Percentiles rank a stretch among this genome's conserved stretches.
Evolutionary conservation across 106 monocot genomes (phyloP).

Genomic region (Platanthera guangdongensis): DNA sequence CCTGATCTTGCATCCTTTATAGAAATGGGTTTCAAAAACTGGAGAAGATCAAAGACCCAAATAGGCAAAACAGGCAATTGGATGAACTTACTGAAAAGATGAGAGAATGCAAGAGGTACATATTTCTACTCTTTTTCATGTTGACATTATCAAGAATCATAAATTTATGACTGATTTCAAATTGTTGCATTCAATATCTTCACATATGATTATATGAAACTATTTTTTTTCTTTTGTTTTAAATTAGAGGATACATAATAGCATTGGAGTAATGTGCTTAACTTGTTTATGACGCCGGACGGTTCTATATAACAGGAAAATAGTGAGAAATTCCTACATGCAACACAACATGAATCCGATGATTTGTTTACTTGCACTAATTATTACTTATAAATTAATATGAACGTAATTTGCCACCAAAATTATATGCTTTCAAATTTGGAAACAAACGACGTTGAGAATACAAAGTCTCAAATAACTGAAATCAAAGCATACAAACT

Average conservation of each 20-base stretch:
- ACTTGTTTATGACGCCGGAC: too few relatives aligned
- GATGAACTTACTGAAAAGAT: slow-evolving; percentile 84
- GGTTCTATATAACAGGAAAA: too few relatives aligned
- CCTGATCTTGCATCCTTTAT: neutral
- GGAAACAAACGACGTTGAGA: too few relatives aligned
- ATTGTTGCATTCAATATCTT: neutral
- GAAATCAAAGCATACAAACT: too few relatives aligned
- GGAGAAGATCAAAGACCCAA: slow-evolving; percentile 63
- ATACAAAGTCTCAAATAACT: too few relatives aligned
- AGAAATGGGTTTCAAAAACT: slow-evolving; percentile 84
- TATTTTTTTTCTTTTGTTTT: neutral
- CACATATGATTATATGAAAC: neutral
- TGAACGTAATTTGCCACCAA: too few relatives aligned
- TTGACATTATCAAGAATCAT: neutral
- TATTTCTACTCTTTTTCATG: neutral
- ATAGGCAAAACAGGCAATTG: slow-evolving; percentile 46
- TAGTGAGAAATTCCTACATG: too few relatives aligned
- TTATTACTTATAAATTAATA: too few relatives aligned
- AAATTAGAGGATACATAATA: neutral
- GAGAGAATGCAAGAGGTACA: slow-evolving; percentile 79
- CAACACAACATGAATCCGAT: too few relatives aligned
- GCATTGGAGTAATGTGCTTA: neutral
- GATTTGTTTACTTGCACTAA: too few relatives aligned
- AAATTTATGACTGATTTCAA: neutral
- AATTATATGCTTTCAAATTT: too few relatives aligned